These are phyloP conservation scores for Calendula officinalis DNA, from an alignment of 129 eudicot genomes.

Conservation along the genomic window DNA sequence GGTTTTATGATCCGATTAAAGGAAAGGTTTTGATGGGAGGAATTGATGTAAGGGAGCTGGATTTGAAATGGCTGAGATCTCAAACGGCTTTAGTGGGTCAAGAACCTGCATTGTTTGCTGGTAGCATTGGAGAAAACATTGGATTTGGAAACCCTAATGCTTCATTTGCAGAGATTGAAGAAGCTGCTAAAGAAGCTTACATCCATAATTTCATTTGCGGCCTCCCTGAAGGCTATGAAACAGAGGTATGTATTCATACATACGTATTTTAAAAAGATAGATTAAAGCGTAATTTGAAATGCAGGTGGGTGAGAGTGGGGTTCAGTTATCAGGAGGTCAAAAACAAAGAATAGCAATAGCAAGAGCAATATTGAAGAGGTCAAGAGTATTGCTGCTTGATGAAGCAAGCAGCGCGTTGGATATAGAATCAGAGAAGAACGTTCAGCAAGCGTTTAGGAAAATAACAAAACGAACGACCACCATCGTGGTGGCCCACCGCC, in stretches of 20 bases:
- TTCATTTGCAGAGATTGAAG: slow-evolving; percentile 82
- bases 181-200: slow-evolving; percentile 81
- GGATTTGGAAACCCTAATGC: slow-evolving; percentile 69
- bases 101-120: slow-evolving; percentile 84
- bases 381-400: slow-evolving; percentile 63
- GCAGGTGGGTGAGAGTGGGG: slow-evolving; percentile 87
- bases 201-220: slow-evolving; percentile 77
- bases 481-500: slow-evolving; percentile 84
- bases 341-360: slow-evolving; percentile 86
- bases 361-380: slow-evolving; percentile 64
- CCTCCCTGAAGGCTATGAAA: slow-evolving; percentile 85
- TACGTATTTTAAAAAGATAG: not conserved
- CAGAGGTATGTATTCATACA: slow-evolving; percentile 47
- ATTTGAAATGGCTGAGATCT: slow-evolving; percentile 72
- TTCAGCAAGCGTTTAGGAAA: slow-evolving; percentile 70
- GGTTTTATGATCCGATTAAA: slow-evolving; percentile 75
- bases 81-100: slow-evolving; percentile 84
- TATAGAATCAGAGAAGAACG: slow-evolving; percentile 75
- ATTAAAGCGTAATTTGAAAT: not conserved
- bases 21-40: slow-evolving; percentile 72
- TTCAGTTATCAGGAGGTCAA: slow-evolving; percentile 80
- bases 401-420: slow-evolving; percentile 91
- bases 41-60: slow-evolving; percentile 55
- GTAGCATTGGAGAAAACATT: slow-evolving; percentile 69
- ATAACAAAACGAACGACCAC: slow-evolving; percentile 68